Base-by-base conservation (phyloP, 192 early-diverging fungal genomes). In the Mortierella claussenii region DNA sequence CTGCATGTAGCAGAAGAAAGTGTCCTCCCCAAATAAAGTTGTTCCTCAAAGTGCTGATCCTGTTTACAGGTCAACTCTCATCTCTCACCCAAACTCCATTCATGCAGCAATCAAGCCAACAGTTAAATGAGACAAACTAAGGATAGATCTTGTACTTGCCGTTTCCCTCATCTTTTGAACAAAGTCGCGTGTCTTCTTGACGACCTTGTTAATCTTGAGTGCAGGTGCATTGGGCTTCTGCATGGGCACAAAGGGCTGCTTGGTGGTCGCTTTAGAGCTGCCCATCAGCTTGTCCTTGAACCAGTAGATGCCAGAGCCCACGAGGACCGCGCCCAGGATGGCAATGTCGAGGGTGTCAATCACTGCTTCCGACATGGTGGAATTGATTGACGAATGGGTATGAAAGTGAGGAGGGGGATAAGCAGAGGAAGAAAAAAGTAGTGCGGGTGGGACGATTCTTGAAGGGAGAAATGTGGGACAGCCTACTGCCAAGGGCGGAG, bases 111-210 rank as follows among this genome's bases (percentile, higher is more conserved):
- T 30, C 8, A n/a, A n/a, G n/a, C n/a, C n/a, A n/a, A n/a, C n/a
- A n/a, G n/a, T n/a, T n/a, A n/a, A n/a, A n/a, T n/a, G n/a, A n/a
- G n/a, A n/a, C n/a, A n/a, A n/a, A 26, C n/a, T 47, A 30, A 24
- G 26, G 37, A 37, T 37, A 52, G 45, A 17, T n/a, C 33, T 18
- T 21, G 53, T 27, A 78, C 63, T 60, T 79, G 82, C 86, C 37
- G 82, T 81, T 36, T 88, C 80, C 44, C 68, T 70, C 86, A 88
- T 88, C 34, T 80, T 73, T 54, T 88, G 80, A 11, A 88, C 80
- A 73, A 88, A 88, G 56, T 78, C 67, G 36, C 70, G 83, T 56
- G 69, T 79, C 70, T 78, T 81, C 49, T 68, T 85, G 51, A 33
- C 62, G 13, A 44, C 36, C 48, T 69, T 59, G 34, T 43, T 64